Conservation (phyloP, 352 stramenopile genomes). For the Phytophthora colocasiae region DNA sequence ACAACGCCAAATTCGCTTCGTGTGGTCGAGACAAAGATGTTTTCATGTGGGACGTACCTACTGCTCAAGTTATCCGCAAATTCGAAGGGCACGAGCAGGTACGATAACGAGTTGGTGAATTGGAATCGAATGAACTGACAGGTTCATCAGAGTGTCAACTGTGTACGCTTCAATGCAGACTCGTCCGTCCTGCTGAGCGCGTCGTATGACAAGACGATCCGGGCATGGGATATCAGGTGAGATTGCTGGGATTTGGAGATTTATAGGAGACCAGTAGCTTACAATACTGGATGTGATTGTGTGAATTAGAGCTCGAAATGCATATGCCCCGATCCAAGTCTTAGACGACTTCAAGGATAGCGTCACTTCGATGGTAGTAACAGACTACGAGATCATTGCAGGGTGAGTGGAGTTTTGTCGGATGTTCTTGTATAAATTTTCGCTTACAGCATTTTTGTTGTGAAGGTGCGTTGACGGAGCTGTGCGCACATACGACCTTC, state of each 20-base stretch:
- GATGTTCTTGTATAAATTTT: neutral
- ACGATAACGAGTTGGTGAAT: neutral
- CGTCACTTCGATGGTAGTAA: constrained; percentile 84
- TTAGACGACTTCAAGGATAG: constrained; percentile 91
- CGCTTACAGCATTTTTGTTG: neutral
- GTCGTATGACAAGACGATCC: constrained; percentile 90
- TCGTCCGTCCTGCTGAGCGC: constrained; percentile 83
- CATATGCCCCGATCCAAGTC: constrained; percentile 83
- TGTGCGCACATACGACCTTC: constrained; percentile 87
- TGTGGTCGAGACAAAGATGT: constrained; percentile 87
- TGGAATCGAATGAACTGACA: neutral
- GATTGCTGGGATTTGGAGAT: neutral
- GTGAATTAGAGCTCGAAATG: constrained; percentile 63
- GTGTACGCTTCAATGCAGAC: constrained; percentile 83
- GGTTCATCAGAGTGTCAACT: constrained; percentile 78
- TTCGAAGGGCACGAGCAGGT: constrained; percentile 88
- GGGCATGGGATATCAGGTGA: constrained; percentile 80
- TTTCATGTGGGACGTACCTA: constrained; percentile 91
- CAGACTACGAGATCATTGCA: constrained; percentile 82
- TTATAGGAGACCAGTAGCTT: constrained; percentile 2
- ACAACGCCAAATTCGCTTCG: constrained; percentile 90
- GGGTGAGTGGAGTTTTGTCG: constrained; percentile 41
- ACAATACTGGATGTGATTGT: constrained; percentile 1
- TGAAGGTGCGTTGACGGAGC: constrained; percentile 82
- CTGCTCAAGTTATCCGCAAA: constrained; percentile 87